Evolutionary conservation across 441 rosid species (phyloP).

Genomic region (Kokia cookei): DNA sequence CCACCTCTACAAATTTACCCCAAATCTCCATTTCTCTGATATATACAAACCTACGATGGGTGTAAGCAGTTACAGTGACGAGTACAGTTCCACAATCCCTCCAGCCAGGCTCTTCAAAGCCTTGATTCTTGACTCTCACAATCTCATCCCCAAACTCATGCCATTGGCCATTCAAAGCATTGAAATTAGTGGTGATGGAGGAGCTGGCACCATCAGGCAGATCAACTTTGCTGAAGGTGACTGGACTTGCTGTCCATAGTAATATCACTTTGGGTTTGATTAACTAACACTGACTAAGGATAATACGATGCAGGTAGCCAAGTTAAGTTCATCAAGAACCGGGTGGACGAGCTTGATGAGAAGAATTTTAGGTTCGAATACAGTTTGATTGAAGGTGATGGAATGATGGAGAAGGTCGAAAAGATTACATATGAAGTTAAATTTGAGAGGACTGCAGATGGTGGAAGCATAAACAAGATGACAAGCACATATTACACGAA

Average conservation of each 20-base stretch:
- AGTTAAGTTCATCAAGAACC: slow-evolving; percentile 5
- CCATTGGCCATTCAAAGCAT: slow-evolving; percentile 18
- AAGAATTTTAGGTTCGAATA: slow-evolving; percentile 22
- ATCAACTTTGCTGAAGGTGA: slow-evolving; percentile 25
- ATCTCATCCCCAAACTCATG: slow-evolving; percentile 25
- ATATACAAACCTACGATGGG: slow-evolving; percentile 23
- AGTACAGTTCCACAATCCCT: slow-evolving; percentile 17
- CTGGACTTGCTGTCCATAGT: not conserved
- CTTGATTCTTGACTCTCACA: slow-evolving; percentile 23
- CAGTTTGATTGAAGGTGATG: slow-evolving; percentile 25
- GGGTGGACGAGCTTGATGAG: slow-evolving; percentile 22
- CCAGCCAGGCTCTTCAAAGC: slow-evolving; percentile 35
- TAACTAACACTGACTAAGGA: not conserved
- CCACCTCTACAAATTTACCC: not conserved
- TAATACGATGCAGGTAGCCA: slow-evolving; percentile 19
- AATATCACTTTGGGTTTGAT: not conserved
- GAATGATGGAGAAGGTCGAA: slow-evolving; percentile 15
- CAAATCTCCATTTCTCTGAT: not conserved
- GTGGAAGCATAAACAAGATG: slow-evolving; percentile 31
- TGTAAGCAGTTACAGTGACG: slow-evolving; percentile 16
- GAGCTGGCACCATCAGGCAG: slow-evolving; percentile 22
- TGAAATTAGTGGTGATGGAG: slow-evolving; percentile 22
- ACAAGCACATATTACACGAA: slow-evolving; percentile 25
- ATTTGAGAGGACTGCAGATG: slow-evolving; percentile 18
- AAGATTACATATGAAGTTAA: slow-evolving; percentile 20